These are phyloP conservation scores for Blastobotrys parvus DNA, from an alignment of 805 yeast species.

Conservation along the genomic window DNA sequence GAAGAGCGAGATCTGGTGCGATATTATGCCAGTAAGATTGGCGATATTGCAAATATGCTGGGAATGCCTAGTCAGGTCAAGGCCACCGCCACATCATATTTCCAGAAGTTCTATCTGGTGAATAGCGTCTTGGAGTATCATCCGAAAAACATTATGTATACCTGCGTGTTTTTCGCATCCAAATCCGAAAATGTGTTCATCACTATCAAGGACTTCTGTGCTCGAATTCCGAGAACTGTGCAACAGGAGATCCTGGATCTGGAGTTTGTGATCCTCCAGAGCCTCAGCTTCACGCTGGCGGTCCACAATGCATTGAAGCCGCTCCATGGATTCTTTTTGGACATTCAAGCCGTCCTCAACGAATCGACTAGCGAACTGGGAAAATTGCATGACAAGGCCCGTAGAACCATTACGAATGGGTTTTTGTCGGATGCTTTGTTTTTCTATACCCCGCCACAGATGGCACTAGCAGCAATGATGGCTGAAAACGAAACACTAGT, in stretches of 20 bases:
- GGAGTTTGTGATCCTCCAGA: slow-evolving; percentile 69
- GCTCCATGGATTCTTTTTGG: slow-evolving; percentile 89
- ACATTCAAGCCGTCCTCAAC: slow-evolving; percentile 51
- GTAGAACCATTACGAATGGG: slow-evolving; percentile 56
- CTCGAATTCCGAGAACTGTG: slow-evolving; percentile 57
- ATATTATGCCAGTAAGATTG: slow-evolving; percentile 65
- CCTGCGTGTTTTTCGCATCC: slow-evolving; percentile 84
- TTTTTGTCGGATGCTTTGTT: slow-evolving; percentile 69
- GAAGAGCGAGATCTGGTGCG: slow-evolving; percentile 66
- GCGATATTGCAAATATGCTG: slow-evolving; percentile 61
- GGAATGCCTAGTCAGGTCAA: slow-evolving; percentile 81
- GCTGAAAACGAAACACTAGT: slow-evolving; percentile 51
- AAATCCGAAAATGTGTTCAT: slow-evolving; percentile 89
- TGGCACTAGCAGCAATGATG: slow-evolving; percentile 80
- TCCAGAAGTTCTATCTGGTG: slow-evolving; percentile 69
- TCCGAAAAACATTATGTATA: slow-evolving; percentile 71
- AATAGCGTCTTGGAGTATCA: slow-evolving; percentile 82
- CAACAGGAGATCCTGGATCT: slow-evolving; percentile 59
- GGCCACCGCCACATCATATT: slow-evolving; percentile 77
- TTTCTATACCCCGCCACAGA: slow-evolving; percentile 86
- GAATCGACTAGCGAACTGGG: slow-evolving; percentile 49
- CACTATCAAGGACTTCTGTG: slow-evolving; percentile 70
- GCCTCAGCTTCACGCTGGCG: slow-evolving; percentile 66
- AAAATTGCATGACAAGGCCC: slow-evolving; percentile 60
- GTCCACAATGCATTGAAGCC: slow-evolving; percentile 89